Evolutionary conservation across 371 early-diverging fungal species (phyloP).

Genomic region (Thermomucor indicae-seudaticae): DNA sequence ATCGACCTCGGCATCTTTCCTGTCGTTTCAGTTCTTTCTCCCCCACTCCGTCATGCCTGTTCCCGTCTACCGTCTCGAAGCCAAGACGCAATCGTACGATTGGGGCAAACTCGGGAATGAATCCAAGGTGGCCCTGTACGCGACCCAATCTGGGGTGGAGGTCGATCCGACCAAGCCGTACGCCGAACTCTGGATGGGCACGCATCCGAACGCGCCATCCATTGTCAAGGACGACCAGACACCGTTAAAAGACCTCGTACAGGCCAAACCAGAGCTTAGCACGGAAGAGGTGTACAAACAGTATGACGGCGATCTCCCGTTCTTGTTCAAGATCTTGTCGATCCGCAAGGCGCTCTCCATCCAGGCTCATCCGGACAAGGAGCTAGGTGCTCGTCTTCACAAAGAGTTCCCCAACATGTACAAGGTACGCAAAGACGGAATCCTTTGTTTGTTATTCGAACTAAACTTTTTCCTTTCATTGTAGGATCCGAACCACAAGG

Average conservation of each 20-base stretch:
- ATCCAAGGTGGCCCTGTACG: slow-evolving; percentile 85
- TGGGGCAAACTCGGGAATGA: slow-evolving; percentile 91
- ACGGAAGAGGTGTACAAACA: slow-evolving; percentile 46
- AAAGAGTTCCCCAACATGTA: slow-evolving; percentile 74
- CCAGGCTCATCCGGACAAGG: slow-evolving; percentile 97
- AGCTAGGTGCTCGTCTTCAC: slow-evolving; percentile 73
- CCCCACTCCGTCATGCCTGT: too few species aligned
- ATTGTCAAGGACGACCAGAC: slow-evolving; percentile 29
- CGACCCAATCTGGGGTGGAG: slow-evolving; percentile 49
- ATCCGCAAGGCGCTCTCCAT: slow-evolving; percentile 94
- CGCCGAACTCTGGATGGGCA: slow-evolving; percentile 99
- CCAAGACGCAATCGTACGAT: slow-evolving; percentile 82
- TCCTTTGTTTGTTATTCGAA: neutral
- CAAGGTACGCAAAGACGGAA: slow-evolving; percentile 42
- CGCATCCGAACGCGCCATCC: slow-evolving; percentile 93
- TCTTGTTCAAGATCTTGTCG: slow-evolving; percentile 95
- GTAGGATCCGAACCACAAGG: slow-evolving; percentile 52
- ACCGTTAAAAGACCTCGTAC: slow-evolving; percentile 54
- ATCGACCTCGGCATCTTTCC: too few species aligned
- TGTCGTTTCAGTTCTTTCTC: too few species aligned
- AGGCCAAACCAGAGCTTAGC: slow-evolving; percentile 43
- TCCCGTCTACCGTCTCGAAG: slow-evolving; percentile 47
- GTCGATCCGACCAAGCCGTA: slow-evolving; percentile 72
- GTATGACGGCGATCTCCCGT: slow-evolving; percentile 84
- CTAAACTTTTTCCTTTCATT: neutral